Conservation (phyloP, 228 moss, liverwort and hornwort species). For the Sphagnum fallax region DNA sequence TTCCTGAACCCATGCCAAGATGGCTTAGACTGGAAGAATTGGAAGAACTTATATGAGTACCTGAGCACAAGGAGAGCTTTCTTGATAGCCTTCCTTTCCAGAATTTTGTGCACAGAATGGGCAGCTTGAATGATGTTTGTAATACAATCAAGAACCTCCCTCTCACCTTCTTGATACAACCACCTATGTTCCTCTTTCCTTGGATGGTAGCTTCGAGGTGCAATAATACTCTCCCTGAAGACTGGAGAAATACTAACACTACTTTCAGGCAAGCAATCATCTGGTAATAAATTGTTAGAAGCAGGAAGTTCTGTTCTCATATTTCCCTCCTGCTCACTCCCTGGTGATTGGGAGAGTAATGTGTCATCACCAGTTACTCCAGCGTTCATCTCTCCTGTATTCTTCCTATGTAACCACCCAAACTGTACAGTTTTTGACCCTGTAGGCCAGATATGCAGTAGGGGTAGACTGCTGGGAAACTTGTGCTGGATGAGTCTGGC, state of each 20-base stretch:
- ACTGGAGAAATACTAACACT: neutral
- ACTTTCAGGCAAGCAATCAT: neutral
- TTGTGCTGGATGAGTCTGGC: slow-evolving; percentile 46
- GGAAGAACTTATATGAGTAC: slow-evolving; percentile 4
- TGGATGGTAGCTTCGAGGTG: neutral
- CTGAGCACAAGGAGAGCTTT: slow-evolving; percentile 29
- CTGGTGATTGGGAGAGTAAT: neutral
- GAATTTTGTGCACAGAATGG: slow-evolving; percentile 12
- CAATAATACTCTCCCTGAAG: neutral
- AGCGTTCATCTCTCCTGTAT: neutral
- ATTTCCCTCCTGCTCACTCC: neutral
- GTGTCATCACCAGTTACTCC: neutral
- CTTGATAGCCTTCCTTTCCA: slow-evolving; percentile 22
- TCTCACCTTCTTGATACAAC: slow-evolving; percentile 6
- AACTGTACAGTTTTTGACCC: slow-evolving; percentile 38
- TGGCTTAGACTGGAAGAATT: too few relatives aligned
- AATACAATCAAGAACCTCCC: slow-evolving; percentile 16
- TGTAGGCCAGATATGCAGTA: slow-evolving; percentile 27
- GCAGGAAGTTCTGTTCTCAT: neutral
- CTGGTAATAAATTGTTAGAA: neutral
- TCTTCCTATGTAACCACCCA: slow-evolving; percentile 25
- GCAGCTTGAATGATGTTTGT: slow-evolving; percentile 20
- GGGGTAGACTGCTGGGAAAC: slow-evolving; percentile 39
- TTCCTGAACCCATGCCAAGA: too few relatives aligned
- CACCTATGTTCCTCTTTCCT: neutral